Evolutionary conservation across 1,284 basidiomycete species (phyloP), one percentile per base, ranked within the genome.

Genomic region (Porogramme epimiltina): DNA sequence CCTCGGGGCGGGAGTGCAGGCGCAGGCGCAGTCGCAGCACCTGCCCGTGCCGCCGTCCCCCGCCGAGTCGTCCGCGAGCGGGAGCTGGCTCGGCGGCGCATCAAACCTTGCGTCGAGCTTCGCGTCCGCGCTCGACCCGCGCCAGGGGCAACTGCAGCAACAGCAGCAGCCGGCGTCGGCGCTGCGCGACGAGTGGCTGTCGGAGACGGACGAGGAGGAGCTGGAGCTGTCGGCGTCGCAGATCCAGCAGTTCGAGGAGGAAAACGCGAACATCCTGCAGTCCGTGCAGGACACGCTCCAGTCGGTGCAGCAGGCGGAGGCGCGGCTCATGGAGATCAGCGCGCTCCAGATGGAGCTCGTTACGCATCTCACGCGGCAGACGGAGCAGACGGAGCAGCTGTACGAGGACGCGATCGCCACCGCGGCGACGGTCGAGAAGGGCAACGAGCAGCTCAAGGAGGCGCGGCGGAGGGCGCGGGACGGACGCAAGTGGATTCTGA

Each of bases 401-500:
- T 91, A 91, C 65, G 91, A 95, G 59, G 94, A 97, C 66, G 92
- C 91, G 1, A 86, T 95, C 51, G 81, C 85, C 2, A 90, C 91
- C 10, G 89, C 89, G 8, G 84, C 84, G 9, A 89, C 86, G 46
- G 88, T 96, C 39, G 88, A 91, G 60, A 89, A 88, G 67, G 93
- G 93, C 19, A 96, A 96, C 62, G 76, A 80, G 42, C 91, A 97
- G 70, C 76, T 97, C 47, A 82, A 80, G 62, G 90, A 93, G 71
- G 93, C 94, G 25, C 83, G 82, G 64, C 78, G 91, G 66, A 77
- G 91, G 47, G 90, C 87, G 47, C 84, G 89, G 62, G 91, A 94
- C 62, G 84, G 91, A 43, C 78, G 93, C 66, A 77, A 91, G 61
- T 94, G 88, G 73, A 81, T 97, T 51, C 74, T 95, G 31, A 72